These are phyloP conservation scores for Limonium bicolor DNA, from an alignment of 148 eudicot species.

Conservation along the genomic window DNA sequence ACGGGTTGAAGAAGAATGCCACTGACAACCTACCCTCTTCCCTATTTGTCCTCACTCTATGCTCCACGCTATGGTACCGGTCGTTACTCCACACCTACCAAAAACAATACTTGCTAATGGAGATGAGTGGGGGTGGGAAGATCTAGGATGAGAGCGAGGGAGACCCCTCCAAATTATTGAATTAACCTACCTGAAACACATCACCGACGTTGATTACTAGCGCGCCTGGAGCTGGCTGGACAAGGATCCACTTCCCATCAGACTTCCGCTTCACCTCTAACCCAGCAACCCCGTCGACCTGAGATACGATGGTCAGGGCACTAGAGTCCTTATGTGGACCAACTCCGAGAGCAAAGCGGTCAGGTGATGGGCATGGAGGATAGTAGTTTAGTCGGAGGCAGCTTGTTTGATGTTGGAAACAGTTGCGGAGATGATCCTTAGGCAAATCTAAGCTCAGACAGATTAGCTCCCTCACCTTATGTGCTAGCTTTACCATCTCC, in stretches of 20 bases:
- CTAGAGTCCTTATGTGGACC: constrained; percentile 71
- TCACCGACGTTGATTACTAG: constrained; percentile 68
- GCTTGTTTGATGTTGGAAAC: constrained; percentile 32
- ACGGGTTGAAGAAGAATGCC: too few species aligned
- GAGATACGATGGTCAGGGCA: constrained; percentile 59
- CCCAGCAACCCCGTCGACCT: constrained; percentile 85
- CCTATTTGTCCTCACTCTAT: too few species aligned
- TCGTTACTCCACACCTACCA: too few species aligned
- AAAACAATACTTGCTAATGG: too few species aligned
- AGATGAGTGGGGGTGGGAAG: too few species aligned
- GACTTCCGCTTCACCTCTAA: constrained; percentile 51
- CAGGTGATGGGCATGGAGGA: constrained; percentile 50
- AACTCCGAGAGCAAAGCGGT: constrained; percentile 50
- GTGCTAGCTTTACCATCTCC: constrained; percentile 37
- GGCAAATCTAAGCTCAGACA: constrained; percentile 45
- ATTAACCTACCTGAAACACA: constrained; percentile 44
- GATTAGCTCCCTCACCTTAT: constrained; percentile 41
- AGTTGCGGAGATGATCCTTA: constrained; percentile 18
- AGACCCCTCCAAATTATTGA: too few species aligned
- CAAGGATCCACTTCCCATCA: constrained; percentile 66
- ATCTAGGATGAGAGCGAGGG: too few species aligned
- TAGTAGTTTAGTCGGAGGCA: constrained; percentile 53
- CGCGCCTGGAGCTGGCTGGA: constrained; percentile 47
- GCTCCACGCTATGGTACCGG: too few species aligned
- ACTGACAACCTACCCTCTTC: too few species aligned